Conservation (phyloP, 2,329 filamentous ascomycete species). For the Paraphoma sp. region DNA sequence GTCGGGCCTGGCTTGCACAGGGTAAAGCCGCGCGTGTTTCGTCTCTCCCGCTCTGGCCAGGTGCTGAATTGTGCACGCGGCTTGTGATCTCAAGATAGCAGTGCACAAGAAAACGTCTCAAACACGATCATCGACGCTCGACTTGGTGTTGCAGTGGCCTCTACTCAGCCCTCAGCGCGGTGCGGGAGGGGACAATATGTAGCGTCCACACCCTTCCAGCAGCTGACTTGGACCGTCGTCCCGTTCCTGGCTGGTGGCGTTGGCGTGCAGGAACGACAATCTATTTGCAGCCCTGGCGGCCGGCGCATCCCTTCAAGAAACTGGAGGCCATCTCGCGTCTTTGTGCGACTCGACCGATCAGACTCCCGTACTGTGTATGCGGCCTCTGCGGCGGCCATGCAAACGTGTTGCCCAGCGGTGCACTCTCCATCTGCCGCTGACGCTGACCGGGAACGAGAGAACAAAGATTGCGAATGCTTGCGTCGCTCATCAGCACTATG, state of each 20-base stretch:
- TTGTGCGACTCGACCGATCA: constrained; percentile 1
- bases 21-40: constrained; percentile 24
- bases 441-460: constrained; percentile 1
- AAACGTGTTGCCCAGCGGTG: constrained; percentile 3
- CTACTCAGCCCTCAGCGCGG: background rate
- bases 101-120: constrained; percentile 10
- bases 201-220: constrained; percentile 3
- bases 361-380: background rate
- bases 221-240: constrained; percentile 9
- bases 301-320: constrained; percentile 6
- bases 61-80: constrained; percentile 18
- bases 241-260: constrained; percentile 17
- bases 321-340: constrained; percentile 1
- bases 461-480: constrained; percentile 2
- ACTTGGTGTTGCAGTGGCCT: constrained; percentile 5
- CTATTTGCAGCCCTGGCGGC: constrained; percentile 19
- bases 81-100: constrained; percentile 4
- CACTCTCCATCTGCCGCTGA: constrained; percentile 5
- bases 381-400: background rate
- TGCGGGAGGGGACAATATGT: constrained; percentile 5
- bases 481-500: constrained; percentile 6
- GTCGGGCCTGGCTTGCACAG: constrained; percentile 13
- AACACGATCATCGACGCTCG: constrained; percentile 1
- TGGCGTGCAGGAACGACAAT: constrained; percentile 14
- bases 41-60: constrained; percentile 22